Evolutionary conservation across 169 alveolate species (phyloP).

Genomic region (Eimeria maxima): DNA sequence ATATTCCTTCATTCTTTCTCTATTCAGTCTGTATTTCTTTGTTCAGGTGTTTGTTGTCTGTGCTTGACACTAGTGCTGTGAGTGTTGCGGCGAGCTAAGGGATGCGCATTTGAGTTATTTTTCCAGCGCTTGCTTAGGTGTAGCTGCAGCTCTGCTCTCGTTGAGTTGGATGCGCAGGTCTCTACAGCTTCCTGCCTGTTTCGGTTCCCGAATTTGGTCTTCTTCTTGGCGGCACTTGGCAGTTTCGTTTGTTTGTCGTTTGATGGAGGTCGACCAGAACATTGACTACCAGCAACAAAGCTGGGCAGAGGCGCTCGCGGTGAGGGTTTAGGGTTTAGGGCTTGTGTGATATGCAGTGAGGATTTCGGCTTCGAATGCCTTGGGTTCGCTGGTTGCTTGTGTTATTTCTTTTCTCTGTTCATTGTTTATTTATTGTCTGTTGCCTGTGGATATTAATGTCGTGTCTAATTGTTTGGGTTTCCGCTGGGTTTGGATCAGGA

Average conservation of each 20-base stretch:
- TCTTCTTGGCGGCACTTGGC: background rate
- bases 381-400: background rate
- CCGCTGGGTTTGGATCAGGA: slow-evolving; percentile 18
- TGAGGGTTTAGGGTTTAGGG: slow-evolving; percentile 35
- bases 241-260: slow-evolving; percentile 10
- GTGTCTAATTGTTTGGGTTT: too few relatives aligned
- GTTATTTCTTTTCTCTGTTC: too few relatives aligned
- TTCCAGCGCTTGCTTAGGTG: background rate
- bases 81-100: too few relatives aligned
- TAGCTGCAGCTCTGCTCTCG: background rate
- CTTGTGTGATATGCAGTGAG: background rate
- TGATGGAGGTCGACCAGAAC: background rate
- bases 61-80: too few relatives aligned
- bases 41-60: background rate
- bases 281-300: slow-evolving; percentile 24
- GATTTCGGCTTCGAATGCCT: background rate
- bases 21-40: background rate
- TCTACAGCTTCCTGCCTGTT: background rate
- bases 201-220: background rate
- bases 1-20: too few relatives aligned
- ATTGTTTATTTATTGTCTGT: background rate
- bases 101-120: background rate
- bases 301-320: slow-evolving; percentile 57
- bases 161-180: slow-evolving; percentile 26
- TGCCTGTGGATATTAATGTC: too few relatives aligned